phyloP scores from a whole-genome alignment of 2,329 filamentous ascomycete genomes.

The Colletotrichum scovillei region DNA sequence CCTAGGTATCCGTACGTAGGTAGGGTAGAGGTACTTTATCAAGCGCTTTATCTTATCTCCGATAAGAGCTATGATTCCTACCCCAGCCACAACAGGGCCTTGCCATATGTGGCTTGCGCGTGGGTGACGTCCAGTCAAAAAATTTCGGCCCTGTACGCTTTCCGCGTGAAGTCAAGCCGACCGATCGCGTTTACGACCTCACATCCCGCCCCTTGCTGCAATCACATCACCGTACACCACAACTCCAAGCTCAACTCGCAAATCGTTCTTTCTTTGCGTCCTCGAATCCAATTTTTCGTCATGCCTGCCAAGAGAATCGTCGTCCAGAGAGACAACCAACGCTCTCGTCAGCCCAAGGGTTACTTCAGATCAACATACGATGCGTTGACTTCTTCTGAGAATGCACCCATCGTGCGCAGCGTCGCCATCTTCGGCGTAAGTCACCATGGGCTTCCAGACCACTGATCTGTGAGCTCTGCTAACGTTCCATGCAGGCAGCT shows the following conservation, averaged over 20 bases:
- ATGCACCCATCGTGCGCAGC: slow-evolving; percentile 75
- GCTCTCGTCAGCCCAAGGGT: slow-evolving; percentile 59
- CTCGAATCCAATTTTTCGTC: slow-evolving; percentile 38
- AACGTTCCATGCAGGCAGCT: slow-evolving; percentile 59
- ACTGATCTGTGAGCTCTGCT: not conserved
- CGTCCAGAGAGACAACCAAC: slow-evolving; percentile 58
- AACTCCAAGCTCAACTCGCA: not conserved
- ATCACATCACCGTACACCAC: not conserved
- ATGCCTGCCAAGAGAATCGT: slow-evolving; percentile 75
- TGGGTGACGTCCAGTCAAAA: slow-evolving; percentile 19
- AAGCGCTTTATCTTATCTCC: too few relatives aligned
- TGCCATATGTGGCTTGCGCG: not conserved
- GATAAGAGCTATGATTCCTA: not conserved
- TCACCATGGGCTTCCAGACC: slow-evolving; percentile 32
- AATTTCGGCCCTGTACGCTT: slow-evolving; percentile 20
- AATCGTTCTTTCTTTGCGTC: not conserved
- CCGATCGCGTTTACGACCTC: not conserved
- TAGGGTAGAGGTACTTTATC: too few relatives aligned
- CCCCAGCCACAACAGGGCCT: not conserved
- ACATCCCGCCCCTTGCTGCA: slow-evolving; percentile 9
- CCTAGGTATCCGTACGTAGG: too few relatives aligned
- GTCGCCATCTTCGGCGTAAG: slow-evolving; percentile 76
- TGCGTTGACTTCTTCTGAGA: slow-evolving; percentile 73
- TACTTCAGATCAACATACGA: slow-evolving; percentile 70
- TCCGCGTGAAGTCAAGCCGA: not conserved